Percentiles rank a stretch among this genome's conserved stretches.
Conservation (phyloP, 352 stramenopile genomes). For the Phytophthora gonapodyides region DNA sequence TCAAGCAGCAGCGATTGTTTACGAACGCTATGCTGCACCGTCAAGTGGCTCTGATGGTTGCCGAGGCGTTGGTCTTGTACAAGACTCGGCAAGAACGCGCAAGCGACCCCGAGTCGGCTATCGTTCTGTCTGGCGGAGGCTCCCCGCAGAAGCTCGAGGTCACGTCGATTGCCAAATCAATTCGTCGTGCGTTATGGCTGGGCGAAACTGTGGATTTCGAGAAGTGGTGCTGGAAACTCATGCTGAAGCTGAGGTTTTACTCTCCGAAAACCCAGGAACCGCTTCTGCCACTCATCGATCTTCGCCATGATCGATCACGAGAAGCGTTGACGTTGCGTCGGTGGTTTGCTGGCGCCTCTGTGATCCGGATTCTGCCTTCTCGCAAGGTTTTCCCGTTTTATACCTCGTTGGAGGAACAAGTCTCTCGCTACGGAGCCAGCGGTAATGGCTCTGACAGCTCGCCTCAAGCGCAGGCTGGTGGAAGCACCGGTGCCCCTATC, state of each 20-base stretch:
- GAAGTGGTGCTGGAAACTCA: constrained; percentile 84
- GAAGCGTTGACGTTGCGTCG: constrained; percentile 75
- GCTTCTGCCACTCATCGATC: constrained; percentile 69
- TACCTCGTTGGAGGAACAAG: constrained; percentile 45
- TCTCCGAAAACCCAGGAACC: constrained; percentile 68
- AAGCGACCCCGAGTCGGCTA: constrained; percentile 42
- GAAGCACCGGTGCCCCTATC: constrained; percentile 45
- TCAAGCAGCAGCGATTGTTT: constrained; percentile 67
- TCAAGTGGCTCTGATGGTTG: constrained; percentile 77
- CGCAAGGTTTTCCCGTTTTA: constrained; percentile 65
- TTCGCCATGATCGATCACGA: constrained; percentile 72
- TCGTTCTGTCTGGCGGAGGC: constrained; percentile 48
- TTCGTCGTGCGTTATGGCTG: constrained; percentile 71
- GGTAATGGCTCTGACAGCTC: constrained; percentile 3
- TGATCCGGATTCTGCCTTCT: constrained; percentile 34
- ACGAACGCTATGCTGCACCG: constrained; percentile 74
- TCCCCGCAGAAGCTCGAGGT: constrained; percentile 61
- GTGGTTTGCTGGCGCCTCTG: constrained; percentile 64
- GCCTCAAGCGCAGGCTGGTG: constrained; percentile 7
- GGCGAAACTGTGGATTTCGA: constrained; percentile 75
- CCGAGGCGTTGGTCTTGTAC: constrained; percentile 75
- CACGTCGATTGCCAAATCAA: constrained; percentile 70
- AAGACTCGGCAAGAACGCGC: constrained; percentile 51
- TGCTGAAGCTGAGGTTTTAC: constrained; percentile 87
- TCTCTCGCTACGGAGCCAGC: constrained; percentile 26